These are phyloP conservation scores for Hyphodiscus hymeniophilus DNA, from an alignment of 495 filamentous ascomycete genomes.

Conservation along the genomic window DNA sequence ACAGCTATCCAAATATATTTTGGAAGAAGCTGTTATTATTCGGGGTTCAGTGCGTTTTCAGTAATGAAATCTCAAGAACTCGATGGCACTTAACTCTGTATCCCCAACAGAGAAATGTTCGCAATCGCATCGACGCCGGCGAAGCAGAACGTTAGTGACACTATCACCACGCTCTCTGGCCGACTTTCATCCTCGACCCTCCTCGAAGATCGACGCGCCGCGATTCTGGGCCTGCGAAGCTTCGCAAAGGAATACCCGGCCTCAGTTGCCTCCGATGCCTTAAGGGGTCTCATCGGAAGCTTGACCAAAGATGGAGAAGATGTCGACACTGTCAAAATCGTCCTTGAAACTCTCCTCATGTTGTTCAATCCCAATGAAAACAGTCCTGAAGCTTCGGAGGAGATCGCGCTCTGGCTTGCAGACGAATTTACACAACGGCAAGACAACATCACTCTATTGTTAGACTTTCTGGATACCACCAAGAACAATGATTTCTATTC, in stretches of 20 bases:
- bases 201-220: slow-evolving; percentile 86
- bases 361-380: slow-evolving; percentile 60
- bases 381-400: slow-evolving; percentile 87
- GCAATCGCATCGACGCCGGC: slow-evolving; percentile 84
- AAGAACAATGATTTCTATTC: slow-evolving; percentile 72
- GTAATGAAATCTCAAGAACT: background rate
- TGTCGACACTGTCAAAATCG: slow-evolving; percentile 91
- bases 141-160: slow-evolving; percentile 92
- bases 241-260: slow-evolving; percentile 95
- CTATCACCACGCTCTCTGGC: slow-evolving; percentile 79
- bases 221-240: slow-evolving; percentile 86
- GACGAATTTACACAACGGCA: slow-evolving; percentile 98
- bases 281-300: slow-evolving; percentile 78
- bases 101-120: slow-evolving; percentile 54
- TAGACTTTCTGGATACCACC: slow-evolving; percentile 73
- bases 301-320: slow-evolving; percentile 85
- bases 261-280: slow-evolving; percentile 84
- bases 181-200: slow-evolving; percentile 81
- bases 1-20: too few relatives aligned
- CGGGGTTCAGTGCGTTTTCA: too few relatives aligned
- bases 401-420: slow-evolving; percentile 92
- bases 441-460: slow-evolving; percentile 89
- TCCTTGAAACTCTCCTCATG: slow-evolving; percentile 90
- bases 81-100: slow-evolving; percentile 28
- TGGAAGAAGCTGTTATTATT: too few relatives aligned